These are phyloP conservation scores for Didymosphaeria variabile DNA, from an alignment of 2,329 filamentous ascomycete species.

Conservation along the genomic window DNA sequence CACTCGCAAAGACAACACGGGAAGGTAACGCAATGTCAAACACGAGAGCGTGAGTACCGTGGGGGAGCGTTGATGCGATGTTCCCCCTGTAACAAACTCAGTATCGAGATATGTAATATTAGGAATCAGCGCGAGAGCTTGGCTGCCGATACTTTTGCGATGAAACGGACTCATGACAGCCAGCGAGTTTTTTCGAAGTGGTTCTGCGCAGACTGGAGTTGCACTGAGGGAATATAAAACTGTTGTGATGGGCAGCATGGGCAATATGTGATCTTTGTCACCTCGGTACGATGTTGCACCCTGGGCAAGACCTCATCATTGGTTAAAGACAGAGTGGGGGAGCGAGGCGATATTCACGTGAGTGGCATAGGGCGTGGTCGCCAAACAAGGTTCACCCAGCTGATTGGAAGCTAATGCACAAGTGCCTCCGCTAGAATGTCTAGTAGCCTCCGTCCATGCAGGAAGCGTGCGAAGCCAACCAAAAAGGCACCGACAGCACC, in stretches of 20 bases:
- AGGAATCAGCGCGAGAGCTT: background rate
- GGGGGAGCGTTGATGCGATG: background rate
- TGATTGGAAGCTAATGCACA: background rate
- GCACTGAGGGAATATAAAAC: too few species aligned
- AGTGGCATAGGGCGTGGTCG: background rate
- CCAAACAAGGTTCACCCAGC: background rate
- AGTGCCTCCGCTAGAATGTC: constrained; percentile 2
- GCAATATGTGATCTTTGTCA: background rate
- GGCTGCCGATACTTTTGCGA: background rate
- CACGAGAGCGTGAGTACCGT: background rate
- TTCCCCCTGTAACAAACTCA: background rate
- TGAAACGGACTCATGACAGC: background rate
- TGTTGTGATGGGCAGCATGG: too few species aligned
- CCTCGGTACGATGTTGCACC: background rate
- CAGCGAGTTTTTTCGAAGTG: too few species aligned
- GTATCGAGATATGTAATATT: too few species aligned
- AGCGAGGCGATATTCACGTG: background rate
- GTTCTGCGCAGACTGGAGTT: too few species aligned
- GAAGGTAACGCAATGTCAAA: background rate
- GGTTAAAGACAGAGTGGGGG: background rate
- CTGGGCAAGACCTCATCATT: background rate
- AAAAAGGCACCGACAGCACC: constrained; percentile 6
- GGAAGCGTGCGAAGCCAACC: background rate
- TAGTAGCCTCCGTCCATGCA: constrained; percentile 3
- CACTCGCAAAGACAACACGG: background rate